phyloP scores from a whole-genome alignment of 2,329 filamentous ascomycete genomes.

The Amphichorda felina region DNA sequence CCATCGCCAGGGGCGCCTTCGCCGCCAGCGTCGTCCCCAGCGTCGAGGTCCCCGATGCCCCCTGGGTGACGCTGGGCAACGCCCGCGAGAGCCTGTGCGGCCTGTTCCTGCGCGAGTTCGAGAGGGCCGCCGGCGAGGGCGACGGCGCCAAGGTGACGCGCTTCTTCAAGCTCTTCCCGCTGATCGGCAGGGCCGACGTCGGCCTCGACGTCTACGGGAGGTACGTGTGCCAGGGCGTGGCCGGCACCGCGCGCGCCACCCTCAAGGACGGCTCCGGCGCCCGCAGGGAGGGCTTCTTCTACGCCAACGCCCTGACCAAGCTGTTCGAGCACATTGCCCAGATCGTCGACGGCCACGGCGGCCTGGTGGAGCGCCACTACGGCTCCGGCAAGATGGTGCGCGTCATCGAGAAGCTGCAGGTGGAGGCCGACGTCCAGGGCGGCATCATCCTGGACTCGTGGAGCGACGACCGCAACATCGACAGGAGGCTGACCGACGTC shows the following conservation, averaged over 20 bases:
- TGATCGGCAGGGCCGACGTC: conserved; percentile 81
- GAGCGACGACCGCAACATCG: conserved; percentile 77
- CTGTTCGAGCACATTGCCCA: conserved; percentile 96
- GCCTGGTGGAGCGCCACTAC: conserved; percentile 87
- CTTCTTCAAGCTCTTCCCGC: conserved; percentile 95
- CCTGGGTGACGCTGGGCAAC: conserved; percentile 73
- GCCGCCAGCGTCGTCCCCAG: conserved; percentile 89
- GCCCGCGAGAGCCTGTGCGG: conserved; percentile 84
- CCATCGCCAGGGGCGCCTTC: conserved; percentile 75
- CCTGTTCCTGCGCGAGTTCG: conserved; percentile 88
- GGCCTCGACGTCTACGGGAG: conserved; percentile 90
- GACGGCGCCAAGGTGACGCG: conserved; percentile 83
- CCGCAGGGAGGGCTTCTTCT: conserved; percentile 72
- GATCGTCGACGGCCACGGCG: conserved; percentile 86
- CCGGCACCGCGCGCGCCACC: conserved; percentile 67
- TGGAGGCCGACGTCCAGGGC: conserved; percentile 91
- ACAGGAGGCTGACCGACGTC: conserved; percentile 82
- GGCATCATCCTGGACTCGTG: conserved; percentile 94
- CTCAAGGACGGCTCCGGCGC: conserved; percentile 46
- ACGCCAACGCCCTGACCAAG: conserved; percentile 79
- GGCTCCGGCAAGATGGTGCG: conserved; percentile 85
- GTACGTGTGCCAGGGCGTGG: conserved; percentile 93
- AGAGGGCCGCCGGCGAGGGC: conserved; percentile 77
- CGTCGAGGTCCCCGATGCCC: conserved; percentile 87
- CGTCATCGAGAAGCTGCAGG: conserved; percentile 84